These are phyloP conservation scores for Lupinus albus DNA, from an alignment of 306 rosid genomes.

Conservation along the genomic window DNA sequence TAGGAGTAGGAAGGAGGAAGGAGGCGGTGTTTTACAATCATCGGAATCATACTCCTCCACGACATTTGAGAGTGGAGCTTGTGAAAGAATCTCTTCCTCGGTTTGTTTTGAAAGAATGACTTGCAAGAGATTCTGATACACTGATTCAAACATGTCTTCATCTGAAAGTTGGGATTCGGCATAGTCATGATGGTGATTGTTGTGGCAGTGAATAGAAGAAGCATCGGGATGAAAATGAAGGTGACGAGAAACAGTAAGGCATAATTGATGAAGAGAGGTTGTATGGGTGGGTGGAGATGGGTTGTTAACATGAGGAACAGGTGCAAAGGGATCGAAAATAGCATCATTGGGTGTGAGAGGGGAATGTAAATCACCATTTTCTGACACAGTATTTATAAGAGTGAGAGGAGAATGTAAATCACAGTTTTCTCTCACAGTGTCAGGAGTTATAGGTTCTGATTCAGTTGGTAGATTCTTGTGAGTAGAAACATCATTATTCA, in stretches of 20 bases:
- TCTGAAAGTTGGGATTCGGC: slow-evolving; percentile 57
- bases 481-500: no score
- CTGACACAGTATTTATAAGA: no score
- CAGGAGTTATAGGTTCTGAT: no score
- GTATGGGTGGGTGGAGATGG: slow-evolving; percentile 54
- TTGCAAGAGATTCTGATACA: slow-evolving; percentile 62
- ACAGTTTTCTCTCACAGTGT: no score
- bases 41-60: background rate
- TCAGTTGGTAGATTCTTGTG: no score
- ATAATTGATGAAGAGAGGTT: slow-evolving; percentile 45
- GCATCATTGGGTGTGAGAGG: slow-evolving; percentile 71
- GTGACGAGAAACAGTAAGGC: slow-evolving; percentile 51
- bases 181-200: slow-evolving; percentile 1
- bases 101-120: slow-evolving; percentile 58
- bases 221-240: slow-evolving; percentile 56
- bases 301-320: slow-evolving; percentile 50
- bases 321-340: slow-evolving; percentile 79
- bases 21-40: slow-evolving; percentile 56
- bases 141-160: slow-evolving; percentile 59
- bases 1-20: background rate
- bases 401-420: no score
- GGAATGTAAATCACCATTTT: background rate
- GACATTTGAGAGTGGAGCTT: background rate
- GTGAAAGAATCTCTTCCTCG: slow-evolving; percentile 39
- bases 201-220: slow-evolving; percentile 20